phyloP scores from a whole-genome alignment of 768 basidiomycete species.

The Glaciozyma martinii region DNA sequence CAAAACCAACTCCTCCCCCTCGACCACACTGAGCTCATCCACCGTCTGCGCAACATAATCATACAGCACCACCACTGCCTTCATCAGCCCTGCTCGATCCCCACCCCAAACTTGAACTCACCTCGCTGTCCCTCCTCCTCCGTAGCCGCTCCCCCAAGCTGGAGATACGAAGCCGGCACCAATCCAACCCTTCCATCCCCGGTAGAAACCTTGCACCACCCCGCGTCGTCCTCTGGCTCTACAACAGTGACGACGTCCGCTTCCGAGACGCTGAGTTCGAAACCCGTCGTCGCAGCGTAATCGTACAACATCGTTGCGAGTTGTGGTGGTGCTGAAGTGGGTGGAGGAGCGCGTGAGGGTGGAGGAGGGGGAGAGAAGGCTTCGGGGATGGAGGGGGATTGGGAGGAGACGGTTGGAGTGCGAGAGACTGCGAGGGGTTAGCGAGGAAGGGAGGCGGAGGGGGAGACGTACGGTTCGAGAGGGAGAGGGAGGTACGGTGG shows the following conservation, averaged over 20 bases:
- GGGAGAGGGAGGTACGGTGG: not conserved
- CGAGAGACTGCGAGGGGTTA: not conserved
- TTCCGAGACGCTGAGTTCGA: conserved; percentile 12
- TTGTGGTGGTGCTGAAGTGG: not conserved
- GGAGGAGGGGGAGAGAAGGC: not conserved
- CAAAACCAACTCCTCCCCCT: conserved; percentile 15
- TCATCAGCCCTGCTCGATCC: not conserved
- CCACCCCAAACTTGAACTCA: not conserved
- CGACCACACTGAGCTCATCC: conserved; percentile 16
- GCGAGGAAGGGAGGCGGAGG: not conserved
- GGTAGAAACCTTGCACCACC: conserved; percentile 20
- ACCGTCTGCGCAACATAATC: conserved; percentile 11
- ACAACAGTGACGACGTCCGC: conserved; percentile 7
- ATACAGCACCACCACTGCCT: conserved; percentile 17
- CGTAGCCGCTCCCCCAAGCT: not conserved
- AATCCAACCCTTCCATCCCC: conserved; percentile 15
- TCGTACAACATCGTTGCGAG: conserved; percentile 6
- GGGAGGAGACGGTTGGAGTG: not conserved
- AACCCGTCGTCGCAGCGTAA: conserved; percentile 3
- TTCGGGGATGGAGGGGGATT: not conserved
- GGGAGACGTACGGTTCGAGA: not conserved
- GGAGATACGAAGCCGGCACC: conserved; percentile 20
- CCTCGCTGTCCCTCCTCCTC: not conserved
- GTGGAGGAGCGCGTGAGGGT: not conserved
- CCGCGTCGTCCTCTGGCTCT: conserved; percentile 11